These are phyloP conservation scores for Amoeboaphelidium occidentale DNA, from an alignment of 371 early-diverging fungal genomes.

Conservation along the genomic window DNA sequence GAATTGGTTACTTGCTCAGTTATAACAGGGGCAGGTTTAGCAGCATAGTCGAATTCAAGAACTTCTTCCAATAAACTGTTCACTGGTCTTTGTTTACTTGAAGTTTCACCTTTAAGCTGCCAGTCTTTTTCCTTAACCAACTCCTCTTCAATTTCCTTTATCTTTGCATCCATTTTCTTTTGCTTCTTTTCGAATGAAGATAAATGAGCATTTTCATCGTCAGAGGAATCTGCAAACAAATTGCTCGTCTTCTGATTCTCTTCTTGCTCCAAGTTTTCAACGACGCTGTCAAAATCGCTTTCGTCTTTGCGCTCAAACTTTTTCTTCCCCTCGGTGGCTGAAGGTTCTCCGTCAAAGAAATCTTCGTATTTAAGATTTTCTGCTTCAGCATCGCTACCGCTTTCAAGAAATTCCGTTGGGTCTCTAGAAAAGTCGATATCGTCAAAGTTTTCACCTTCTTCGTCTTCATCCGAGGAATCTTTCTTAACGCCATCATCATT, in stretches of 20 bases:
- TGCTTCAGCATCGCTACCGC: conserved; percentile 6
- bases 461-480: conserved; percentile 7
- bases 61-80: conserved; percentile 84
- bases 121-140: conserved; percentile 58
- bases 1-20: conserved; percentile 68
- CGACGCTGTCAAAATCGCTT: conserved; percentile 1
- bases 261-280: conserved; percentile 1
- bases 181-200: conserved; percentile 56
- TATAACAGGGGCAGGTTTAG: conserved; percentile 78
- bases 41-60: conserved; percentile 66
- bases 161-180: conserved; percentile 30
- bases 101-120: conserved; percentile 64
- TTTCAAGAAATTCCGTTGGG: too few relatives aligned
- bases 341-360: conserved; percentile 14
- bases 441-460: conserved; percentile 8
- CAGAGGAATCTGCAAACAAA: neutral
- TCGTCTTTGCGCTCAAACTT: neutral
- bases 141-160: conserved; percentile 59
- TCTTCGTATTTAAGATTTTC: conserved; percentile 21
- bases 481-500: neutral
- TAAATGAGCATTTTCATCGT: conserved; percentile 7
- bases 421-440: conserved; percentile 5
- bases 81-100: conserved; percentile 45
- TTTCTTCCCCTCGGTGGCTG: conserved; percentile 1
- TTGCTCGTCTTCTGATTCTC: conserved; percentile 2